A percentile compares a stretch with the other conserved stretches of the same genome.
Conservation (phyloP, 2,329 filamentous ascomycete species). For the Diaporthe capsici region DNA sequence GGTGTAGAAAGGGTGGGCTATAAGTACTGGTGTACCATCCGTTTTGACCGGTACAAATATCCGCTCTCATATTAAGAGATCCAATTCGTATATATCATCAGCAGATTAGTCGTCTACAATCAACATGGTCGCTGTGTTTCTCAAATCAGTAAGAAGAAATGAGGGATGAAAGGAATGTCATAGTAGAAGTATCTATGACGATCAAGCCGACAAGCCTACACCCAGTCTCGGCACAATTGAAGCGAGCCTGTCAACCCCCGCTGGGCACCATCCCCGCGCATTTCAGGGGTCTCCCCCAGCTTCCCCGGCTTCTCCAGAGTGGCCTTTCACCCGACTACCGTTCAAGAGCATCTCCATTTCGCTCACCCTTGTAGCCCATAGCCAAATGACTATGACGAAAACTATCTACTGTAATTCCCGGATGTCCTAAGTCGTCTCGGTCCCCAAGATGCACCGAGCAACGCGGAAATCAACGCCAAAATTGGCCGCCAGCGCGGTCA, state of each 20-base stretch:
- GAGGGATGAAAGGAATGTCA: background rate
- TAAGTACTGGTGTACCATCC: too few species aligned
- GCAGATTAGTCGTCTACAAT: background rate
- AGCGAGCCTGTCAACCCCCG: slow-evolving; percentile 15
- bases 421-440: slow-evolving; percentile 34
- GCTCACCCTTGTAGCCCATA: background rate
- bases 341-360: background rate
- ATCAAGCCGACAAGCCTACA: background rate
- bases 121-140: background rate
- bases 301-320: background rate
- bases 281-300: slow-evolving; percentile 17
- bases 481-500: background rate
- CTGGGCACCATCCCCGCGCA: slow-evolving; percentile 14
- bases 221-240: slow-evolving; percentile 20
- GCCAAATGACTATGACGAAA: background rate
- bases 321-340: background rate
- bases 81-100: background rate
- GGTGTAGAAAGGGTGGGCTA: too few species aligned
- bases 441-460: slow-evolving; percentile 40
- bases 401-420: slow-evolving; percentile 6
- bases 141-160: background rate
- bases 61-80: too few species aligned
- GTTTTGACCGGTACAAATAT: too few species aligned
- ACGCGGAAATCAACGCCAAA: slow-evolving; percentile 2
- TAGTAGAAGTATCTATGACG: background rate